Conservation (phyloP, 148 eudicot species). For the Vaccinium vitisidaea region DNA sequence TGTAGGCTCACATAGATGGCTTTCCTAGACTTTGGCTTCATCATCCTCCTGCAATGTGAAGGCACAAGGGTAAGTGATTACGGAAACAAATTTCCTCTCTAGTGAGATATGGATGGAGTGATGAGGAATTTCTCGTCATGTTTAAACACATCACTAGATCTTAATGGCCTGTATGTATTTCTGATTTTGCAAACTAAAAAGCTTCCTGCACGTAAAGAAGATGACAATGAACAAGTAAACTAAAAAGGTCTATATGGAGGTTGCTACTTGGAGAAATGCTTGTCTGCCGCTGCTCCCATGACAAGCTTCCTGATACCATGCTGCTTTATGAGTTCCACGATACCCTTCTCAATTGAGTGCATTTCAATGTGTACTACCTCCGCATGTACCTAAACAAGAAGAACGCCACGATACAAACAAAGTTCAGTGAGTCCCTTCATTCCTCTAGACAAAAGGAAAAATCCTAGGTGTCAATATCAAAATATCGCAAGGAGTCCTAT, state of each 20-base stretch:
- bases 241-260: neutral
- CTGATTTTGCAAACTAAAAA: no score
- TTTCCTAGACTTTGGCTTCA: no score
- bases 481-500: neutral
- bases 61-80: no score
- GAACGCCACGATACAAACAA: neutral
- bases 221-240: neutral
- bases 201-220: neutral
- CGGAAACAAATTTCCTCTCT: no score
- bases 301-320: constrained; percentile 67
- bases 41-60: no score
- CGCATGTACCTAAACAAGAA: constrained; percentile 41
- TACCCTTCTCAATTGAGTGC: constrained; percentile 72
- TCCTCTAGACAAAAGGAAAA: neutral
- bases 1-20: constrained; percentile 43
- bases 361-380: constrained; percentile 45
- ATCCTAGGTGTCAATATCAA: neutral
- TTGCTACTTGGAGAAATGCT: constrained; percentile 50
- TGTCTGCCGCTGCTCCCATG: constrained; percentile 84
- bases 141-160: neutral
- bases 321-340: constrained; percentile 58
- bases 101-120: neutral
- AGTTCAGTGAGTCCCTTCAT: neutral
- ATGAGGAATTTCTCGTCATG: neutral
- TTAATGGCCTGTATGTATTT: no score